Base-by-base conservation (phyloP, 305 asterid species). In the Caryopteris hybrid region DNA sequence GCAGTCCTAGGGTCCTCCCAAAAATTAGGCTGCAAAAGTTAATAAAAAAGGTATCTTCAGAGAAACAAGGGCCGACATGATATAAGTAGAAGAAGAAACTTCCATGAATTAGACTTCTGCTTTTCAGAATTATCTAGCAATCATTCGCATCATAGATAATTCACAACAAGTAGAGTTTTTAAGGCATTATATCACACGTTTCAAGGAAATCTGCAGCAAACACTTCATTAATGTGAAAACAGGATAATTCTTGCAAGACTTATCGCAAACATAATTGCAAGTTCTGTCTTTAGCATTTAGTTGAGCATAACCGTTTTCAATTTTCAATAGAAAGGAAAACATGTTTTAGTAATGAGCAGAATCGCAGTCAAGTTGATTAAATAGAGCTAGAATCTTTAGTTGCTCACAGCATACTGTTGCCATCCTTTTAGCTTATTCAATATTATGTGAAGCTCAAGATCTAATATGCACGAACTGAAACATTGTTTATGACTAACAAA, bases 1-100 rank as follows among this genome's bases (percentile, higher is more conserved):
- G 98, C 88, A 10, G 75, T 67, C 64, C 64, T 73, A 33, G 94
- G 91, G 66, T 91, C 86, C 70, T 80, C 87, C 96, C 91, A 89
- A 76, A 91, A 87, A 61, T 81, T 83, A 60, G 92, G 84, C 96
- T 87, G 88, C 73, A 47, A 47, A 22, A 11, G 70, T 66, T 16
- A 64, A 69, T 53, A 36, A 34, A 56, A 34, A n/a, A 39, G n/a
- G 65, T 55, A 67, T 54, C 23, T 66, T 68, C 22, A 51, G 70
- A 53, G 45, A 60, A 46, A 29, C 22, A 45, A 33, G 29, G 22
- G 23, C 38, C 59, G 8, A 23, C 51, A 27, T n/a, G 12, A 58
- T 42, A 56, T 6, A 27, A 45, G 16, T 22, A 53, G 2, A 62
- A 29, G 27, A 39, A 36, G 41, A 29, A 34, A 12, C 31, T 23